Conservation (phyloP, 331 rosid species). For the Arachis monticola region DNA sequence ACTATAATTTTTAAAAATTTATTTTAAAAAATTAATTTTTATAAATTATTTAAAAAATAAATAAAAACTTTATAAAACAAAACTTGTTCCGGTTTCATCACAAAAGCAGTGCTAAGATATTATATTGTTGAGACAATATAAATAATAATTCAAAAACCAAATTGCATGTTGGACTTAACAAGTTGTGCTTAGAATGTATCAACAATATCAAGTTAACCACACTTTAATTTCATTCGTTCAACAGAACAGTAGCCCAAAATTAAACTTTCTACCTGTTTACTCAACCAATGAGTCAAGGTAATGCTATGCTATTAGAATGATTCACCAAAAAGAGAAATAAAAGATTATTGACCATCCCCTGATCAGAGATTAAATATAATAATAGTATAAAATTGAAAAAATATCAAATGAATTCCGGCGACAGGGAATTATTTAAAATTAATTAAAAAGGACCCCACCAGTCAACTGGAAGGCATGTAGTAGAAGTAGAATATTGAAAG, state of each 20-base stretch:
- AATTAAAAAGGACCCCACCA: background rate
- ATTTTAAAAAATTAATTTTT: no score
- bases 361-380: background rate
- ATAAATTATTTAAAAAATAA: no score
- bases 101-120: no score
- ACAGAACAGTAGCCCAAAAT: background rate
- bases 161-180: background rate
- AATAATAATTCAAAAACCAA: background rate
- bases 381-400: background rate
- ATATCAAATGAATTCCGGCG: background rate
- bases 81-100: no score
- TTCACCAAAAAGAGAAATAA: background rate
- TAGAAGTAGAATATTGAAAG: background rate
- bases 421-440: constrained; percentile 5
- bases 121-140: no score
- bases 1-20: no score
- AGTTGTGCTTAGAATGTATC: background rate
- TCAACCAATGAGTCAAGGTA: background rate
- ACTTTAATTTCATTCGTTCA: background rate
- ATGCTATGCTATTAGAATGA: background rate
- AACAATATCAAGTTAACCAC: background rate
- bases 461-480: constrained; percentile 2
- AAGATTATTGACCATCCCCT: background rate
- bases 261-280: background rate
- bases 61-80: no score